A percentile compares a stretch with the other conserved stretches of the same genome.
These are phyloP conservation scores for Saccharomyces hybrid DNA, from an alignment of 1,139 yeast genomes.

Conservation along the genomic window DNA sequence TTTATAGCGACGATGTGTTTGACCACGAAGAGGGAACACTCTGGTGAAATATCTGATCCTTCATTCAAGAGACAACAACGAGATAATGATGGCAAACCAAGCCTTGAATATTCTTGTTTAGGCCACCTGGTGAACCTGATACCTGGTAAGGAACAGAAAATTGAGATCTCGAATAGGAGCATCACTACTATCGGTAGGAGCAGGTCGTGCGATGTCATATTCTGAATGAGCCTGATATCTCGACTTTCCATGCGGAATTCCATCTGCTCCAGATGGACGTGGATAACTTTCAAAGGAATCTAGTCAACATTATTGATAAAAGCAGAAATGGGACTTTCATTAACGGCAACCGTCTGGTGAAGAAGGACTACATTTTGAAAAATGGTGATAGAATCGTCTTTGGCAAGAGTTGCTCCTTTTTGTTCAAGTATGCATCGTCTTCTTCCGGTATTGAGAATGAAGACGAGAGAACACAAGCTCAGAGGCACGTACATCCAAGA, in stretches of 20 bases:
- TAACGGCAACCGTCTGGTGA: slow-evolving; percentile 50
- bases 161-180: slow-evolving; percentile 14
- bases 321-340: slow-evolving; percentile 65
- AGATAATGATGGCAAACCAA: slow-evolving; percentile 34
- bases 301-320: slow-evolving; percentile 47
- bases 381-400: slow-evolving; percentile 60
- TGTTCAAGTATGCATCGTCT: slow-evolving; percentile 41
- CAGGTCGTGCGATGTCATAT: slow-evolving; percentile 50
- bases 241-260: slow-evolving; percentile 57
- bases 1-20: slow-evolving; percentile 1
- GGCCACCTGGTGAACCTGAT: slow-evolving; percentile 26
- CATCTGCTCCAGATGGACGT: slow-evolving; percentile 34
- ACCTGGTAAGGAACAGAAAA: slow-evolving; percentile 30
- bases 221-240: slow-evolving; percentile 53
- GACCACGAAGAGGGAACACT: slow-evolving; percentile 12
- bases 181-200: slow-evolving; percentile 48
- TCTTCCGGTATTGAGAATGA: slow-evolving; percentile 4
- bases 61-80: slow-evolving; percentile 17
- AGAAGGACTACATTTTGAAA: slow-evolving; percentile 42
- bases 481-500: slow-evolving; percentile 6
- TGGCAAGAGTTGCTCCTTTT: slow-evolving; percentile 53
- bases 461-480: not conserved
- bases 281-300: slow-evolving; percentile 36
- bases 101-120: slow-evolving; percentile 27
- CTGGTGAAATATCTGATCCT: slow-evolving; percentile 11